Conservation (phyloP, 306 rosid species). For the Chamaecrista fasciculata region DNA sequence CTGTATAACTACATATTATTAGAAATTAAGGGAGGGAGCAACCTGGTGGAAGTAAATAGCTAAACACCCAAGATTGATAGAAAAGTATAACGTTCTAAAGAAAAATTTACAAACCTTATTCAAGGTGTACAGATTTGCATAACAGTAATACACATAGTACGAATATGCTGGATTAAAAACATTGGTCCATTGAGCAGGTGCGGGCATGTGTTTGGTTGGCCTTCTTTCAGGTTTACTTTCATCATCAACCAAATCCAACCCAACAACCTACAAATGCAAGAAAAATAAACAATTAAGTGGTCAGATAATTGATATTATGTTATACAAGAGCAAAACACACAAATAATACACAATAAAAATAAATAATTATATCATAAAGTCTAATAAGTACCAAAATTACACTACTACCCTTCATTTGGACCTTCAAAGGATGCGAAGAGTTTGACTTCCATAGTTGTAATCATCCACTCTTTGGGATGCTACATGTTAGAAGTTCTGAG, state of each 20-base stretch:
- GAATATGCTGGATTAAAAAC: slow-evolving; percentile 80
- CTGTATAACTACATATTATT: not conserved
- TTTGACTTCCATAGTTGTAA: not conserved
- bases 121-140: slow-evolving; percentile 71
- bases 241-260: slow-evolving; percentile 84
- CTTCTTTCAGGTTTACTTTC: slow-evolving; percentile 87
- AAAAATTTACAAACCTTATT: slow-evolving; percentile 54
- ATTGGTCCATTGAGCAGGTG: slow-evolving; percentile 86
- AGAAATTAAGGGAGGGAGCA: not conserved
- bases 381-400: not conserved
- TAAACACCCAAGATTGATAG: not conserved
- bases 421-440: not conserved
- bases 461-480: not conserved
- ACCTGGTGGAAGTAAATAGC: not conserved
- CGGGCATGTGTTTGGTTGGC: slow-evolving; percentile 88
- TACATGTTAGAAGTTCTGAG: not conserved
- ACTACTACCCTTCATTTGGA: not conserved
- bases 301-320: not conserved
- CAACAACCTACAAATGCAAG: slow-evolving; percentile 60
- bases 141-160: slow-evolving; percentile 76
- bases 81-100: not conserved
- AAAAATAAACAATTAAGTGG: not conserved
- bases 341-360: not conserved
- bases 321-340: not conserved
- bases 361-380: not conserved